A percentile compares a stretch with the other conserved stretches of the same genome.
phyloP scores from a whole-genome alignment of 2,329 filamentous ascomycete genomes.

The Atkinsonella hypoxylon region DNA sequence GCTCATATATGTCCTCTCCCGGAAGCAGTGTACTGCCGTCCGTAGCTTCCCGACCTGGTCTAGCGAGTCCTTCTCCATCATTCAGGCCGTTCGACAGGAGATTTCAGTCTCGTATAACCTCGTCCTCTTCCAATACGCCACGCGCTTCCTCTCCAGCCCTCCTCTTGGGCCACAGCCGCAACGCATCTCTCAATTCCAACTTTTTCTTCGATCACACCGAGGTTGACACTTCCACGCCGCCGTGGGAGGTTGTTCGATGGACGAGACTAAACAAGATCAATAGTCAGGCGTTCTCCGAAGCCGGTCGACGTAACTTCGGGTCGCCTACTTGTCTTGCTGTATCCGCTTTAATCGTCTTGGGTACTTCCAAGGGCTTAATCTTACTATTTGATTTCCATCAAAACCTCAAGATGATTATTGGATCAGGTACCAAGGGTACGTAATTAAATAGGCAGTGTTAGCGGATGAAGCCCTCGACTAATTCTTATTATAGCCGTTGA shows the following conservation, averaged over 20 bases:
- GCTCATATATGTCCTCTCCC: constrained; percentile 52
- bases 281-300: constrained; percentile 81
- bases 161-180: constrained; percentile 63
- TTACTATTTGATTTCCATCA: constrained; percentile 97
- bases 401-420: constrained; percentile 85
- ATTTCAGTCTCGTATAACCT: constrained; percentile 75
- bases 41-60: constrained; percentile 51
- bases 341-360: constrained; percentile 77
- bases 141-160: constrained; percentile 70
- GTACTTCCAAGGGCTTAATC: constrained; percentile 88
- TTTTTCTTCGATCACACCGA: constrained; percentile 50
- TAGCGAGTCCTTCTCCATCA: constrained; percentile 63
- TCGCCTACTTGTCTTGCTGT: constrained; percentile 80
- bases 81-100: constrained; percentile 89
- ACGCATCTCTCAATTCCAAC: constrained; percentile 66
- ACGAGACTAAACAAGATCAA: constrained; percentile 85
- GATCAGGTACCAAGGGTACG: constrained; percentile 77
- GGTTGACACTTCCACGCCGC: constrained; percentile 60
- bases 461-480: constrained; percentile 10
- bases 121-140: constrained; percentile 42
- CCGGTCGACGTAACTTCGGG: constrained; percentile 85
- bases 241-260: constrained; percentile 97
- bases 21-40: constrained; percentile 63
- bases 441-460: background rate
- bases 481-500: constrained; percentile 56